Base-by-base conservation (phyloP, 2,329 filamentous ascomycete genomes). In the Stagonosporopsis rhizophila region DNA sequence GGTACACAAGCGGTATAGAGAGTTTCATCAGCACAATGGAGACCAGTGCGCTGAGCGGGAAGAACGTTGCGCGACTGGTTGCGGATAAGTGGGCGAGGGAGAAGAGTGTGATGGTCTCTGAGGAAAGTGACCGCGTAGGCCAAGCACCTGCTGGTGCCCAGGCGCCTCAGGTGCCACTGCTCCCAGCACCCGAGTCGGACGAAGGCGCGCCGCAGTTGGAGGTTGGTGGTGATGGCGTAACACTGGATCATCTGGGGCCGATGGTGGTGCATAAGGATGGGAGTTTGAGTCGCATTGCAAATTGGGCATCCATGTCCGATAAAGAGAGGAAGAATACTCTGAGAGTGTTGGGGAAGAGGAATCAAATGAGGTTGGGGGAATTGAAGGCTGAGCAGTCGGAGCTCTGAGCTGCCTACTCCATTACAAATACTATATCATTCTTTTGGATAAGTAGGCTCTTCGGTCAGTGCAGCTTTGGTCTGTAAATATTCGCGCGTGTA, bases 21-120 rank as follows among this genome's bases (percentile, higher is more conserved):
- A 89, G 89, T 65, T 97, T 99, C 73, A 96, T 98, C 65, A 95
- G 90, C 9, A 96, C 92, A 0, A 98, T 99, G 95, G 95, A 99
- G 81, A 97, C 95, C 6, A 96, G 88, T 73, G 90, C 91, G 1
- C 77, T 98, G 64, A 95, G 95, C 87, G 95, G 95, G 0, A 91
- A 85, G 83, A 95, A 95, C 70, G 87, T 95, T 19, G 91, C 91
- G 8, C 83, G 82, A 60, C 77, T 95, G 50, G 81, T 94, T 41
- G 81, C 87, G 0, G 85, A 93, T 67, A 84, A 85, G 47, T 86
- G 82, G 74, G 68, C 74, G 61, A 46, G 11, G 3, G 45, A 34
- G 32, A 52, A 63, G 41, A 44, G 9, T 2, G 22, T 4, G 28
- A 22, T 6, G n/a, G 12, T 27, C 4, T 22, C 35, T 19, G 3